Evolutionary conservation across 73 alveolate genomes (phyloP), one percentile per base, ranked within the genome.

Genomic region (Blepharisma stoltei): DNA sequence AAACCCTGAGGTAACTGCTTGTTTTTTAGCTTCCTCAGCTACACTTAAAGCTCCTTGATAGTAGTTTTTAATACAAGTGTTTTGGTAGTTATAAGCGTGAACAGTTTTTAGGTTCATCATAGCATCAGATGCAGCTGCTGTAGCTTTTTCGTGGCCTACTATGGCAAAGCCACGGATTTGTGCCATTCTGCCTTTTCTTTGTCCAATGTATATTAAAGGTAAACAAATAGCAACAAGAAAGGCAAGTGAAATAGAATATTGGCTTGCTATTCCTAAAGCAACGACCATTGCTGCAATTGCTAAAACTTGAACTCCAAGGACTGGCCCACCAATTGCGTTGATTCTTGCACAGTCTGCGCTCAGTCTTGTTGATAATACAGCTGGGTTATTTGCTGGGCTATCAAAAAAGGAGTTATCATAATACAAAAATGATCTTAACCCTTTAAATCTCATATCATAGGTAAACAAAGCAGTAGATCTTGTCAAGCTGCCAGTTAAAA

Each of bases 81-180:
- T 65, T 83, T 95, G 97, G 54, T 93, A 76, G 18, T 90, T 92
- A 78, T 84, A 92, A 50, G 90, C 53, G 37, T 83, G 84, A 68
- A 90, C 88, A 7, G 98, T 92, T 78, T 88, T 82, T 53, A 84
- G 81, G 73, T 92, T 92, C 38, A 77, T 44, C 14, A 92, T 92
- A 6, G 89, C 67, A 77, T 92, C 98, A 48, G 92, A 79, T 50
- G 92, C 95, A 1, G 79, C 43, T 6, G 83, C 76, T 80, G 86
- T 78, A 6, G 97, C 97, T 27, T 75, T 86, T 50, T 88, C 81
- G 48, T 89, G 80, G 25, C 89, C 89, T 49, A 65, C 82, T 48
- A 76, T 89, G 71, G 68, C 82, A 8, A 53, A 8, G 32, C 46
- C 79, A 8, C 66, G 66, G 23, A 52, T 52, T 20, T 52, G 66